phyloP scores from a whole-genome alignment of 768 basidiomycete species.

The Serendipita sp. region DNA sequence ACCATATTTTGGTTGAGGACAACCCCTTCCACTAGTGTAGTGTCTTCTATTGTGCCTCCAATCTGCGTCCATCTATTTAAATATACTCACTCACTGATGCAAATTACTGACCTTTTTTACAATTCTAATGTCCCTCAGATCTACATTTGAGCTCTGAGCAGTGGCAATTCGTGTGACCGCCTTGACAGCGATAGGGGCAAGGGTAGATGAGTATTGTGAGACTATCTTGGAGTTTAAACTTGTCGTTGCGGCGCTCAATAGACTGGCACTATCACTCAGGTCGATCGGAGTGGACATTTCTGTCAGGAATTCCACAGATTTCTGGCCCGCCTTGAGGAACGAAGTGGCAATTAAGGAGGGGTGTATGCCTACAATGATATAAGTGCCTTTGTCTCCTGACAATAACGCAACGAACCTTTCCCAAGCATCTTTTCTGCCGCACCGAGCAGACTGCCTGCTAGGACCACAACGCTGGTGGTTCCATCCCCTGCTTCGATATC shows the following conservation, averaged over 20 bases:
- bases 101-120: constrained; percentile 67
- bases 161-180: constrained; percentile 87
- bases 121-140: constrained; percentile 87
- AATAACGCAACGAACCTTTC: constrained; percentile 39
- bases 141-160: constrained; percentile 82
- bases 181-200: constrained; percentile 97
- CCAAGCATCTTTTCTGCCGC: constrained; percentile 94
- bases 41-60: constrained; percentile 98
- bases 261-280: constrained; percentile 66
- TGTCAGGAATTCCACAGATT: constrained; percentile 85
- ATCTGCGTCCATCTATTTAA: not conserved
- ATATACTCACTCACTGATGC: not conserved
- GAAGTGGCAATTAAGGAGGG: constrained; percentile 94
- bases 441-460: constrained; percentile 82
- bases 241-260: constrained; percentile 87
- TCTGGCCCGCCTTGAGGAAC: constrained; percentile 81
- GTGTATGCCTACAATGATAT: constrained; percentile 44
- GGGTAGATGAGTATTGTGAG: constrained; percentile 93
- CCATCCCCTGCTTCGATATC: constrained; percentile 98
- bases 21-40: constrained; percentile 89
- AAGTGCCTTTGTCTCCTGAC: not conserved
- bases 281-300: constrained; percentile 89
- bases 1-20: constrained; percentile 96
- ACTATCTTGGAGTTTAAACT: constrained; percentile 99
- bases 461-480: constrained; percentile 91